Evolutionary conservation across 192 early-diverging fungal species (phyloP).

Genomic region (Rhizophagus sp.): DNA sequence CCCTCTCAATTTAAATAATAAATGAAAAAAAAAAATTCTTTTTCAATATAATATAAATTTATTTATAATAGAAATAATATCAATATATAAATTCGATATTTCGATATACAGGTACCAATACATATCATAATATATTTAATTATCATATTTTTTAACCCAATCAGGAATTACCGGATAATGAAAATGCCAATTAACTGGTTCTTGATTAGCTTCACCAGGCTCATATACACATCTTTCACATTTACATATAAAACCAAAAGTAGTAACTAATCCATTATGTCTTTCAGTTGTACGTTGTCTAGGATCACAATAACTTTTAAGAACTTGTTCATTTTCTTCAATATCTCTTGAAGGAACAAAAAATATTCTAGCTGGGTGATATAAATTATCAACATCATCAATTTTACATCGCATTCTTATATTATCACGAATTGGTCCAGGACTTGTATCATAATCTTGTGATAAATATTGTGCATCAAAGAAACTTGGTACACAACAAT

Average conservation of each 20-base stretch:
- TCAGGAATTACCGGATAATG: not conserved
- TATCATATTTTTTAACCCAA: not conserved
- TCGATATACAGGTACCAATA: too few relatives aligned
- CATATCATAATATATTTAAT: too few relatives aligned
- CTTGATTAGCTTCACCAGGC: not conserved
- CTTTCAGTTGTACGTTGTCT: not conserved
- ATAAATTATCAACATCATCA: not conserved
- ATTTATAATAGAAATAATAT: too few relatives aligned
- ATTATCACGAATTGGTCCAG: not conserved
- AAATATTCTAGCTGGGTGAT: not conserved
- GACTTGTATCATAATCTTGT: not conserved
- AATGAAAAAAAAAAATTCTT: too few relatives aligned
- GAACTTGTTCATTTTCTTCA: not conserved
- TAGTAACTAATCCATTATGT: not conserved
- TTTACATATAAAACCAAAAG: conserved; percentile 6
- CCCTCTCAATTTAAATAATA: too few relatives aligned
- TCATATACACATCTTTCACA: conserved; percentile 2
- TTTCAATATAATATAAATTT: too few relatives aligned
- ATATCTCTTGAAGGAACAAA: not conserved
- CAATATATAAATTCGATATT: too few relatives aligned
- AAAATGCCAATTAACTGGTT: not conserved
- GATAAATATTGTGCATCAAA: not conserved
- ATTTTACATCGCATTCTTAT: not conserved
- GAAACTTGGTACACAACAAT: not conserved
- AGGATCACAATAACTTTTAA: conserved; percentile 5